Evolutionary conservation across 495 filamentous ascomycete species (phyloP).

Genomic region (Hypoxylon fragiforme): DNA sequence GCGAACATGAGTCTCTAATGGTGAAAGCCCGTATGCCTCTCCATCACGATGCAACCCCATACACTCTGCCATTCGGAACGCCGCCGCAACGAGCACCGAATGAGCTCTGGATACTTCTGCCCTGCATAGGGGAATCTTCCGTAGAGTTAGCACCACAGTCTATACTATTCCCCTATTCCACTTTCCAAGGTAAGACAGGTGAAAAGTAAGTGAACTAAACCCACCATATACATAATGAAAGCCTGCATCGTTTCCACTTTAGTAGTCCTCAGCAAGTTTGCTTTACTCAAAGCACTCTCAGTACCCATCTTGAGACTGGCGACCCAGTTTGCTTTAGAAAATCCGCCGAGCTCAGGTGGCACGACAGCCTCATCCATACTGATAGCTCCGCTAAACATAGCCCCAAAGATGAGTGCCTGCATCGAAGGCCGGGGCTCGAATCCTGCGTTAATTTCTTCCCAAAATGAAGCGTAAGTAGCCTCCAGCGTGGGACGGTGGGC

Average conservation of each 20-base stretch:
- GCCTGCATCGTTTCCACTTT: conserved; percentile 72
- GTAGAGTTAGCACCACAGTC: conserved; percentile 15
- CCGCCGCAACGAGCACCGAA: conserved; percentile 68
- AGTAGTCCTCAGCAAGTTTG: conserved; percentile 70
- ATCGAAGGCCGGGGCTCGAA: conserved; percentile 64
- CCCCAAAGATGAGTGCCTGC: conserved; percentile 68
- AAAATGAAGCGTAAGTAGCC: conserved; percentile 62
- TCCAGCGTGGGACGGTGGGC: conserved; percentile 69
- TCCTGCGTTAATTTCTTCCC: conserved; percentile 57
- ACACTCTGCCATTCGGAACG: conserved; percentile 72
- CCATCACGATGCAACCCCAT: conserved; percentile 78
- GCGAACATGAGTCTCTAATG: conserved; percentile 72
- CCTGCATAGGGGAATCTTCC: conserved; percentile 68
- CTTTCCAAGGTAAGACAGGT: no score
- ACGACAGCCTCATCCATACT: conserved; percentile 60
- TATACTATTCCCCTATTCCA: no score
- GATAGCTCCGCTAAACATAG: conserved; percentile 67
- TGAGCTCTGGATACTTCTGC: conserved; percentile 70
- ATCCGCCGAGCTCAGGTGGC: conserved; percentile 51
- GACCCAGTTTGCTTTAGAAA: conserved; percentile 55
- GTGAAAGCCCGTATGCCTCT: conserved; percentile 61
- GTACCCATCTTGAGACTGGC: conserved; percentile 64
- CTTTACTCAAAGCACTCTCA: conserved; percentile 65
- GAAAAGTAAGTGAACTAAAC: no score
- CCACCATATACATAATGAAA: conserved; percentile 72